Base-by-base conservation (phyloP, 345 rosid genomes). In the Raphanus raphanistrum region DNA sequence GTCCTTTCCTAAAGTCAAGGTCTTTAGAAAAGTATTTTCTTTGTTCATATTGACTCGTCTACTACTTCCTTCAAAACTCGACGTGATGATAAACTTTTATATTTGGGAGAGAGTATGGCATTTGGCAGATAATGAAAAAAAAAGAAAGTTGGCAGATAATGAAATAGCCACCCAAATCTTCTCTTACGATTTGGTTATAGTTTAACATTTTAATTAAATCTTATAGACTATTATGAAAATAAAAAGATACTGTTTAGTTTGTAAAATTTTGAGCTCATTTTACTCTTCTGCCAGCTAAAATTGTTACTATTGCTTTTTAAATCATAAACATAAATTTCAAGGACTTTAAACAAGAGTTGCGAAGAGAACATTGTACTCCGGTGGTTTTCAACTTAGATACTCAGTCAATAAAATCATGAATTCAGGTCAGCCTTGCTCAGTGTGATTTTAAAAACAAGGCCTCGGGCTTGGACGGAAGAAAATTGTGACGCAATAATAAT, bases 1-100 rank as follows among this genome's bases (percentile, higher is more conserved):
- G 12, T 58, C 43, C 33, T 59, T 58, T 68, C 50, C 27, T 13
- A 31, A 38, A 68, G 73, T 68, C 73, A 67, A 67, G 27, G 26
- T 59, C 52, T 75, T 68, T 21, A 2, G 2, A 29, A 10, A 38
- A 2, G 4, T 31, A 8, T 28, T 29, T 75, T 48, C 21, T 48
- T 65, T 55, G 38, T 25, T 66, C 32, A 28, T 26, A 66, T 28
- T 57, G 72, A 57, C 66, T 36, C 52, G 8, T 66, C 25, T 25
- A 65, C 55, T 35, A 63, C 71, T 73, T 63, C 12, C 13, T 11
- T 12, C 65, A 28, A 2, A 68, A 28, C 32, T 48, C 41, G 13
- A 55, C 35, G 48, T 70, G 48, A 52, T 70, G 21, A 70, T 32
- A 55, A 32, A 55, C 8, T 11, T 70, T 15, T 54, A 55, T 55